Evolutionary conservation across 2,329 filamentous ascomycete genomes (phyloP).

Genomic region (Ophiostoma australiae): DNA sequence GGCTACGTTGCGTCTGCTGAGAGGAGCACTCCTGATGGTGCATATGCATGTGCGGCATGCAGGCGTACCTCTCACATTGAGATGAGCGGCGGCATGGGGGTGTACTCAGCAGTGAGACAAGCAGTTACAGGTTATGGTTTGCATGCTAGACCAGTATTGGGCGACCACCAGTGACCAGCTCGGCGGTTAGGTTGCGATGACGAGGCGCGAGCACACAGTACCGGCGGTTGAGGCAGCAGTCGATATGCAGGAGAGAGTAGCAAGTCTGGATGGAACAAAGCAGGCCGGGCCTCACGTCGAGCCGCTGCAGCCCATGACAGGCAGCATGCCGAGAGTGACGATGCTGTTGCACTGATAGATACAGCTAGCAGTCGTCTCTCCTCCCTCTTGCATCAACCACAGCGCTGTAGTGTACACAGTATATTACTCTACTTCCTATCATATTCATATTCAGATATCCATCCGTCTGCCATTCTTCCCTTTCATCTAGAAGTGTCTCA

Average conservation of each 20-base stretch:
- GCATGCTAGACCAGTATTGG: too few species aligned
- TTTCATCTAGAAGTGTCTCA: neutral
- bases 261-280: too few species aligned
- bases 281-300: too few species aligned
- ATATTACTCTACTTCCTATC: neutral
- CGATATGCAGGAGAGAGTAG: neutral
- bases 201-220: neutral
- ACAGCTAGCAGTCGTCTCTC: too few species aligned
- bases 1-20: constrained; percentile 1
- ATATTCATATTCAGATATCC: neutral
- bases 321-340: too few species aligned
- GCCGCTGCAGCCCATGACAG: too few species aligned
- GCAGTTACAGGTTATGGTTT: too few species aligned
- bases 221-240: too few species aligned
- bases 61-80: neutral
- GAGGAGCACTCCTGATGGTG: neutral
- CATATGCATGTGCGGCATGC: constrained; percentile 9
- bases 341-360: too few species aligned
- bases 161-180: too few species aligned
- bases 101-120: neutral
- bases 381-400: too few species aligned
- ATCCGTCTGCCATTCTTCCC: neutral
- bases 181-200: neutral
- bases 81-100: neutral
- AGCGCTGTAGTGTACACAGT: too few species aligned